Base-by-base conservation (phyloP, 78 protist species). In the Chrysochromulina tobinii region DNA sequence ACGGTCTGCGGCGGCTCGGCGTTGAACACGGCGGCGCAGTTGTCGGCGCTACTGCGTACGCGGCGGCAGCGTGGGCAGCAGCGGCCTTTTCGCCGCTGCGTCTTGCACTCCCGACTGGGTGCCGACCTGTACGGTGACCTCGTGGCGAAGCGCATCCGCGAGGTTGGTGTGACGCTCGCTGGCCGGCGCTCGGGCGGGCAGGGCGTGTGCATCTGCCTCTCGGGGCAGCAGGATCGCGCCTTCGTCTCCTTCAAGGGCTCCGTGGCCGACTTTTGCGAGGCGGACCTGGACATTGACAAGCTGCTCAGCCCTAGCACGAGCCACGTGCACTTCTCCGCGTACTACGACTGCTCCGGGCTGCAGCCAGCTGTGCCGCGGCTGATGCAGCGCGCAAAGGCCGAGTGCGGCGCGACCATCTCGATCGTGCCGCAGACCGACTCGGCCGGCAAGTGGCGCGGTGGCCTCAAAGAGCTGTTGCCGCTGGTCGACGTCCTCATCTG, bases 171-270 rank as follows among this genome's bases (percentile, higher is more conserved):
- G 23, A 2, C 1, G 38, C 73, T 67, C 73, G 18, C 73, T 23
- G 73, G 48, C 48, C 48, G 14, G 23, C 8, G 23, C 38, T 0
- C 8, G 48, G 73, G 73, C 25, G 73, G 73, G 73, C 73, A 67
- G 38, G 73, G 73, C 73, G 73, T 67, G 73, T 67, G 73, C 73
- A 67, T 67, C 73, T 67, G 73, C 73, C 73, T 67, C 18, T 23
- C 38, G 7, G 73, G 73, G 9, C 12, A 8, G 73, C 2, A 11
- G 48, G 73, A 67, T 38, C 73, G 73, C 73, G 73, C 73, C 38
- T 67, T 67, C 73, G 73, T 67, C 73, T 67, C 73, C 48, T 67
- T 23, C 38, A 12, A 18, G 38, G 73, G 73, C 48, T 23, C 73
- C 18, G 73, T 67, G 23, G 25, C 8, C 48, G 11, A 18, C 23